These are phyloP conservation scores for Amanita thiersii DNA, from an alignment of 768 basidiomycete species.

Conservation along the genomic window DNA sequence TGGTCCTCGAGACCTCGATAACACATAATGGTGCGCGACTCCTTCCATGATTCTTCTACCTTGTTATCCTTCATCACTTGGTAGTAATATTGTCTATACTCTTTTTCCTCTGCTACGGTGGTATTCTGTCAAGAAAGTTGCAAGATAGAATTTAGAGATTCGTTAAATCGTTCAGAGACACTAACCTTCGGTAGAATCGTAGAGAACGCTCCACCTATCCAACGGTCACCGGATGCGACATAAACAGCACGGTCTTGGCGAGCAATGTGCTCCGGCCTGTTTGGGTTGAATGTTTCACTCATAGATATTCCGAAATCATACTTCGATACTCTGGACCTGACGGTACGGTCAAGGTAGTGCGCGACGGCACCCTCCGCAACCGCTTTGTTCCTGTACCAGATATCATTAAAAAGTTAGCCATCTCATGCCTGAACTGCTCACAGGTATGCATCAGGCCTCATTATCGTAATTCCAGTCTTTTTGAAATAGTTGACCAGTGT, in stretches of 20 bases:
- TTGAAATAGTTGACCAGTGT: constrained; percentile 14
- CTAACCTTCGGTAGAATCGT: constrained; percentile 9
- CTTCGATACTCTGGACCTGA: constrained; percentile 10
- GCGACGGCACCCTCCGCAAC: constrained; percentile 12
- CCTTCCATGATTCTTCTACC: too few species aligned
- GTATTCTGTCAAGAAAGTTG: constrained; percentile 9
- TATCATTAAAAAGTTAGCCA: neutral
- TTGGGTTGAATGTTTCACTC: neutral
- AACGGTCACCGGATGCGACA: neutral
- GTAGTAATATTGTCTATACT: constrained; percentile 3
- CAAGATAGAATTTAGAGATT: neutral
- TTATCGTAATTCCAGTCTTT: neutral
- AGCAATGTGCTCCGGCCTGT: constrained; percentile 6
- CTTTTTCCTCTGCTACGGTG: constrained; percentile 7
- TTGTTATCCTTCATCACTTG: too few species aligned
- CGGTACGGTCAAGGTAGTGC: constrained; percentile 11
- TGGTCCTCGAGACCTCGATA: too few species aligned
- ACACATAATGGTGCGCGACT: too few species aligned
- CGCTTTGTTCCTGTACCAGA: constrained; percentile 9
- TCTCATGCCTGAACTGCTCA: neutral
- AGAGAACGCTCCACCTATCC: neutral
- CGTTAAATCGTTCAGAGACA: neutral
- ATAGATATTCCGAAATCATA: constrained; percentile 9
- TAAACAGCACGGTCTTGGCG: neutral
- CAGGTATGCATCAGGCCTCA: neutral